These are phyloP conservation scores for Miscanthus sacchariflorus DNA, from an alignment of 202 grass and related monocot genomes.

Conservation along the genomic window DNA sequence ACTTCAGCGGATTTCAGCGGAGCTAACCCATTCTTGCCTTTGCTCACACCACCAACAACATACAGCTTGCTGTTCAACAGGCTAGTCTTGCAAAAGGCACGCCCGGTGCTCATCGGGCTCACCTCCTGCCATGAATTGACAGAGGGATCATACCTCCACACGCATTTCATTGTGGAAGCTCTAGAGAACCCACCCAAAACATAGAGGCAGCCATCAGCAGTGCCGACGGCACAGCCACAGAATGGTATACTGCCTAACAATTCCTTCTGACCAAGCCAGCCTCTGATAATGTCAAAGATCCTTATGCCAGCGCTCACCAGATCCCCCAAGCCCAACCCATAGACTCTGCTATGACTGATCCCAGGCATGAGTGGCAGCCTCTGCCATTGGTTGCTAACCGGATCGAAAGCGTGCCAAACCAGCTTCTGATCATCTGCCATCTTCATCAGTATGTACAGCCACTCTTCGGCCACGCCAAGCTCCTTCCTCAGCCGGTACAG, in stretches of 20 bases:
- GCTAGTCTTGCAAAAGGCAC: constrained; percentile 77
- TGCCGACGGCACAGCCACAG: constrained; percentile 59
- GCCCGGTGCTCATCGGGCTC: constrained; percentile 63
- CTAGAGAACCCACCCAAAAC: constrained; percentile 80
- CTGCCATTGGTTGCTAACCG: constrained; percentile 62
- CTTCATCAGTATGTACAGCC: constrained; percentile 73
- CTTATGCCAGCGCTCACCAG: constrained; percentile 52
- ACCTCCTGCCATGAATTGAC: constrained; percentile 80
- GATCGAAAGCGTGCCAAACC: constrained; percentile 82
- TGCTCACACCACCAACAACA: constrained; percentile 78
- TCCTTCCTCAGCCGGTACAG: constrained; percentile 71
- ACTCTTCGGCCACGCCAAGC: constrained; percentile 66
- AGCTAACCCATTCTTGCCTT: constrained; percentile 50
- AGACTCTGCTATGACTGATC: constrained; percentile 50
- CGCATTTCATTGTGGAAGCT: constrained; percentile 56
- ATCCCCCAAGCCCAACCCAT: constrained; percentile 40
- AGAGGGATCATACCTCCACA: constrained; percentile 76
- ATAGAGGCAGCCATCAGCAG: constrained; percentile 67
- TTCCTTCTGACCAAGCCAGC: constrained; percentile 63
- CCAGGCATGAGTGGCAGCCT: constrained; percentile 74
- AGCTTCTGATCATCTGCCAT: constrained; percentile 54
- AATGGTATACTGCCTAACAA: constrained; percentile 51
- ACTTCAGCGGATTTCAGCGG: constrained; percentile 82
- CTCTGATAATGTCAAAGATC: constrained; percentile 64
- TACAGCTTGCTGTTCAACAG: constrained; percentile 84